Base-by-base conservation (phyloP, 345 rosid genomes). In the Nephelium lappaceum region DNA sequence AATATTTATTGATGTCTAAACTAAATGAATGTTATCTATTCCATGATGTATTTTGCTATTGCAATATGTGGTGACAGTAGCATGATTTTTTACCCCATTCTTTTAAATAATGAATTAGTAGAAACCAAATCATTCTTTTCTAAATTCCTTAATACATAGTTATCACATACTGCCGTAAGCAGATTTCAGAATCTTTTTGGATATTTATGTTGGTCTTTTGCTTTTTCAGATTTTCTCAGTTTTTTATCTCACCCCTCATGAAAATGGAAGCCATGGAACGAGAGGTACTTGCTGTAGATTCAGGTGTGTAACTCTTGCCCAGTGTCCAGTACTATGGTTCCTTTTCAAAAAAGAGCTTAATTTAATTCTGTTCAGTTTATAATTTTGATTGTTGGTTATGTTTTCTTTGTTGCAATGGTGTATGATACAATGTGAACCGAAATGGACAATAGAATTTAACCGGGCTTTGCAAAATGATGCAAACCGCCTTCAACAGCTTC, bases 211-310 rank as follows among this genome's bases (percentile, higher is more conserved):
- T 77, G 43, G 63, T 77, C 66, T 67, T 74, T 83, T 83, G 39
- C 75, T 42, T 79, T 81, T 21, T 71, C 91, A 96, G 99, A 85
- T 96, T 96, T 86, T 96, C 99, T 75, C 97, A 96, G 84, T 96
- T 96, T 88, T 96, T 96, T 82, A 84, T 96, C 85, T 91, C 98
- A n/a, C 99, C 99, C 66, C 95, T 96, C 49, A 88, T 96, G 82
- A 96, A 96, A 84, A 81, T 77, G 75, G 99, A 93, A 82, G 97
- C 99, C 11, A 94, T 96, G 99, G 97, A 96, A 76, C 85, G 99
- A 62, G 99, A 96, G 84, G 90, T 94, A 51, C 97, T 96, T 85
- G 97, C 99, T 67, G 93, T 96, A 49, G 99, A 96, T 86, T 96
- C 99, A 85, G 99, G 99, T 94, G 71, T 70, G 69, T 66, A 60